Percentiles rank a stretch among this genome's conserved stretches.
Conservation (phyloP, 116 monocot genomes). For the Trichopus zeylanicus region DNA sequence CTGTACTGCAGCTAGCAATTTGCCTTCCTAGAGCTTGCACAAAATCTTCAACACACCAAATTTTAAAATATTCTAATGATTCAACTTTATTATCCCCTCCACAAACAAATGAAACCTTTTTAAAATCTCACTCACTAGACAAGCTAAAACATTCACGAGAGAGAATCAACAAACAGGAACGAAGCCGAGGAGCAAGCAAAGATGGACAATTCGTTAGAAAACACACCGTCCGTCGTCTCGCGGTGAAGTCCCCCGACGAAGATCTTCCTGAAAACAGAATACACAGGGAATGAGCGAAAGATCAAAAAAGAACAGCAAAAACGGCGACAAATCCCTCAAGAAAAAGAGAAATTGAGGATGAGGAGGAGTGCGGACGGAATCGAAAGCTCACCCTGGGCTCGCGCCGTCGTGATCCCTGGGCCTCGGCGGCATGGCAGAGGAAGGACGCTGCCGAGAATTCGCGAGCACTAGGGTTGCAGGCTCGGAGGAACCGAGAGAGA, state of each 20-base stretch:
- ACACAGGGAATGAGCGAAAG: not conserved
- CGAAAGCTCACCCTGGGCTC: slow-evolving; percentile 38
- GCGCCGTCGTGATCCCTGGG: slow-evolving; percentile 50
- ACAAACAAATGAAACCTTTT: too few species aligned
- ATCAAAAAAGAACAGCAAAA: not conserved
- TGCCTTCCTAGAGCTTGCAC: too few species aligned
- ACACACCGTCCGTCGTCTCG: slow-evolving; percentile 51
- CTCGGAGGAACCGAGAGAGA: not conserved
- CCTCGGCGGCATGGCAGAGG: not conserved
- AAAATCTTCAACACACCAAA: too few species aligned
- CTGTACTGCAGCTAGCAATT: too few species aligned
- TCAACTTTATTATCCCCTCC: too few species aligned
- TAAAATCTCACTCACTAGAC: too few species aligned
- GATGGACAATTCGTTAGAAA: not conserved
- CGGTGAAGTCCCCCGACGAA: slow-evolving; percentile 74
- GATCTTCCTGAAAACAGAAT: slow-evolving; percentile 57
- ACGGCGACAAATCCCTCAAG: not conserved
- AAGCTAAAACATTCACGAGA: too few species aligned
- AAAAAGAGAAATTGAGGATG: not conserved
- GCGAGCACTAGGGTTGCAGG: not conserved
- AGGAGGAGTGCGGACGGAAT: not conserved
- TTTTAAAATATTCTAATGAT: too few species aligned
- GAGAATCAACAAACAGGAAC: slow-evolving; percentile 3
- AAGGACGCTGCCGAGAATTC: not conserved
- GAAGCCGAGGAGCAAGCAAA: not conserved